Evolutionary conservation across 2,329 filamentous ascomycete species (phyloP).

Genomic region (Karstenula rhodostoma): DNA sequence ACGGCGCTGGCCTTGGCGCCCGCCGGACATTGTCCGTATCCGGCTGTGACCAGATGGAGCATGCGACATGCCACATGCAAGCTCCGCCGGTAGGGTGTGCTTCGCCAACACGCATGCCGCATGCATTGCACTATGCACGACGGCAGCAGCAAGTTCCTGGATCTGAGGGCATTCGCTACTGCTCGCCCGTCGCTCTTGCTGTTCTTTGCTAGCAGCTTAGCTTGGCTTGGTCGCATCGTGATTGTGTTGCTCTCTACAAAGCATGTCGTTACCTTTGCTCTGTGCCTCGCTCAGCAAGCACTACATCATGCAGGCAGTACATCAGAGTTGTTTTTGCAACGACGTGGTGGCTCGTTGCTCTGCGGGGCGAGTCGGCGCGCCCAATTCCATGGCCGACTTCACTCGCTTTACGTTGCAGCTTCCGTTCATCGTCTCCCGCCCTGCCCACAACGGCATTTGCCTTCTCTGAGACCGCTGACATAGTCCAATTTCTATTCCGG

Average conservation of each 20-base stretch:
- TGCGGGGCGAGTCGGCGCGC: background rate
- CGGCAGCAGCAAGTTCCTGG: constrained; percentile 23
- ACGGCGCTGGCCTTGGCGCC: constrained; percentile 16
- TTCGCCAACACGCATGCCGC: background rate
- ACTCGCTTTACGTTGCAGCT: constrained; percentile 13
- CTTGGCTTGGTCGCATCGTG: background rate
- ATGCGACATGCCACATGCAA: background rate
- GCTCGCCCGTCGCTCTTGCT: background rate
- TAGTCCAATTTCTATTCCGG: background rate
- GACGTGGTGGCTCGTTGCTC: constrained; percentile 11
- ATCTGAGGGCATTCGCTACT: constrained; percentile 22
- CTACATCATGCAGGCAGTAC: no score
- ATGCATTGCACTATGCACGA: background rate
- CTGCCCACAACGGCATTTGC: background rate
- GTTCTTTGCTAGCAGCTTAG: background rate
- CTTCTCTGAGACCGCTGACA: constrained; percentile 7
- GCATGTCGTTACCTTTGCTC: background rate
- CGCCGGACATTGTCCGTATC: background rate
- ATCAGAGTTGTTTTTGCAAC: background rate
- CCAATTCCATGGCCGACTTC: background rate
- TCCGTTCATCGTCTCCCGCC: background rate
- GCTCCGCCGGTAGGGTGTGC: no score
- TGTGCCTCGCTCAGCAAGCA: no score
- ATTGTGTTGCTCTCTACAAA: background rate
- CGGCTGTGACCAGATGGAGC: background rate